Conservation (phyloP, 768 basidiomycete genomes). For the Suillus ampliporus region DNA sequence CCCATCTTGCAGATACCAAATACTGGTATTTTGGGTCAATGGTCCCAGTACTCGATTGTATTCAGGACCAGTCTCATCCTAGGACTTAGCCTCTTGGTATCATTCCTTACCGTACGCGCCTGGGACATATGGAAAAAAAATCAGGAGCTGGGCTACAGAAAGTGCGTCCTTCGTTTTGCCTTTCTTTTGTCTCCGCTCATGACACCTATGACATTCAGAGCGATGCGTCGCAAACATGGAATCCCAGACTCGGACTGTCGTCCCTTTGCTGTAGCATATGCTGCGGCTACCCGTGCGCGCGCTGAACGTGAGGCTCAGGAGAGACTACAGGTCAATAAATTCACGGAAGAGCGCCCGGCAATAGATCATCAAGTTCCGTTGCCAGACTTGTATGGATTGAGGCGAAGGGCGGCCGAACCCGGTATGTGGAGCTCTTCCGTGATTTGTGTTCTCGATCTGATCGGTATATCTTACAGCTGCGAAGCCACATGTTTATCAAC, state of each 20-base stretch:
- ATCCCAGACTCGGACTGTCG: constrained; percentile 85
- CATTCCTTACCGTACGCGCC: constrained; percentile 39
- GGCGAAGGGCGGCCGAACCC: constrained; percentile 52
- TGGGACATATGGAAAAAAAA: constrained; percentile 58
- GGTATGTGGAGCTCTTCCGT: constrained; percentile 41
- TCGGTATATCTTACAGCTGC: constrained; percentile 35
- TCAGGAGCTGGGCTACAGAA: constrained; percentile 67
- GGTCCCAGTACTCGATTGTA: constrained; percentile 42
- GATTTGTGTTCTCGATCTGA: constrained; percentile 28
- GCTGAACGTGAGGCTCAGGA: constrained; percentile 56
- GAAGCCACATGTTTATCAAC: constrained; percentile 26
- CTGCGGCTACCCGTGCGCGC: constrained; percentile 64
- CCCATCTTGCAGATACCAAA: constrained; percentile 47
- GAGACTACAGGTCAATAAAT: constrained; percentile 39
- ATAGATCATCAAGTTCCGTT: constrained; percentile 35
- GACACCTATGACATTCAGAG: constrained; percentile 43
- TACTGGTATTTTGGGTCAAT: constrained; percentile 31
- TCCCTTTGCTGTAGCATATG: constrained; percentile 88
- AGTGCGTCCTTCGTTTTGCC: constrained; percentile 49
- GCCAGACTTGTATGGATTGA: constrained; percentile 45
- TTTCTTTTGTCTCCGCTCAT: constrained; percentile 20
- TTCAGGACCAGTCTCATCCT: constrained; percentile 46
- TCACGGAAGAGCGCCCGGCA: constrained; percentile 30
- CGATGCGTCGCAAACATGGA: constrained; percentile 77
- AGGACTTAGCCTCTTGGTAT: constrained; percentile 40